A percentile compares a stretch with the other conserved stretches of the same genome.
phyloP scores from a whole-genome alignment of 2,329 filamentous ascomycete genomes.

The Endothia cerciana region DNA sequence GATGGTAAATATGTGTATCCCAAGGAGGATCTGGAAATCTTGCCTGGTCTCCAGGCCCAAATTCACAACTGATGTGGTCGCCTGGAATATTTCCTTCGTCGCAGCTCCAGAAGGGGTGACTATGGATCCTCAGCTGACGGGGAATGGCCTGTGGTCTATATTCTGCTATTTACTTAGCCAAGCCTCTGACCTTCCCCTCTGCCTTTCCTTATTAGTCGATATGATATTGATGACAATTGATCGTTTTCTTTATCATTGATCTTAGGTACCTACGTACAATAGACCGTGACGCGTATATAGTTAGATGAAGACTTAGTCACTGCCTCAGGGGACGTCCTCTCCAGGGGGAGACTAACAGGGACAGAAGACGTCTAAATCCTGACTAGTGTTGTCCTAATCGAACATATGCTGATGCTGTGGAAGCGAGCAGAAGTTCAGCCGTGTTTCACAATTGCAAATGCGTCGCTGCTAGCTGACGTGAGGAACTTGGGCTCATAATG shows the following conservation, averaged over 20 bases:
- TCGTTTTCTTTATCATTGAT: not conserved
- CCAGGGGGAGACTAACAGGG: too few species aligned
- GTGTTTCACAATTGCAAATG: too few species aligned
- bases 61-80: conserved; percentile 39
- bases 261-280: not conserved
- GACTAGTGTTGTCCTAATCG: too few species aligned
- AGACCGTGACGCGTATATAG: not conserved
- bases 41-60: conserved; percentile 45
- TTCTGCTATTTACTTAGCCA: not conserved
- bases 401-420: too few species aligned
- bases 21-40: conserved; percentile 45
- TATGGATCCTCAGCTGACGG: not conserved
- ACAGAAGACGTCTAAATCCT: too few species aligned
- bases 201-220: too few species aligned
- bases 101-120: not conserved
- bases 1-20: conserved; percentile 42
- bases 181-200: too few species aligned
- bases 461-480: too few species aligned
- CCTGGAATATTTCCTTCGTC: too few species aligned
- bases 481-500: too few species aligned
- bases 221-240: not conserved
- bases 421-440: too few species aligned
- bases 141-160: not conserved
- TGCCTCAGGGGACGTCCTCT: too few species aligned
- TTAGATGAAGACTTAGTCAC: not conserved